A percentile compares a stretch with the other conserved stretches of the same genome.
Evolutionary conservation across 2,329 filamentous ascomycete genomes (phyloP).

Genomic region (Ambrosiella xylebori): DNA sequence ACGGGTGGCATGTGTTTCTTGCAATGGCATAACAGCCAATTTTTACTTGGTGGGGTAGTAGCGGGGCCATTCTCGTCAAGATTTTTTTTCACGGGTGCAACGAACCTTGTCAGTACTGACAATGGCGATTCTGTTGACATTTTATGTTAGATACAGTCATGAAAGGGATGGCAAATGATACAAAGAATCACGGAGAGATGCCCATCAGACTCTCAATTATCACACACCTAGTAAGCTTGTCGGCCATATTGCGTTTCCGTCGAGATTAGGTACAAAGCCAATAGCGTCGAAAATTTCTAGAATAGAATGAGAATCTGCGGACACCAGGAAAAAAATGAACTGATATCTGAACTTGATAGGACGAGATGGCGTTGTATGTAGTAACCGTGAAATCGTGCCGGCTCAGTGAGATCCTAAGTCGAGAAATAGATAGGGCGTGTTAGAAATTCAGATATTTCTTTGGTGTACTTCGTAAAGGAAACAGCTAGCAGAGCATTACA

Average conservation of each 20-base stretch:
- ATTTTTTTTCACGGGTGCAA: constrained; percentile 15
- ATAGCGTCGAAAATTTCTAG: no score
- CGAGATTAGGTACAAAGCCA: not conserved
- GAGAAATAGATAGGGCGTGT: not conserved
- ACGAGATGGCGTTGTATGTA: not conserved
- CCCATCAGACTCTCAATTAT: not conserved
- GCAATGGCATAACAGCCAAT: not conserved
- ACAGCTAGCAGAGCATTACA: not conserved
- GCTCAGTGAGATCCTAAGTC: not conserved
- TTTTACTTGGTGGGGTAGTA: constrained; percentile 21
- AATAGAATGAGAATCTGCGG: not conserved
- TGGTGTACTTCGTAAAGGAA: not conserved
- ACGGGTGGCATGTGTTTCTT: not conserved
- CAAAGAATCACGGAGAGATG: not conserved
- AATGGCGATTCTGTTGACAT: constrained; percentile 71
- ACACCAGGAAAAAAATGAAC: not conserved
- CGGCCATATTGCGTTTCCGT: constrained; percentile 46
- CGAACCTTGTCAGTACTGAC: constrained; percentile 93
- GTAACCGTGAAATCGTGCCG: not conserved
- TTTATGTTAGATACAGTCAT: not conserved
- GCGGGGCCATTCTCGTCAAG: constrained; percentile 16
- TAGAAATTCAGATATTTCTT: not conserved
- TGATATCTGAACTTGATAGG: not conserved
- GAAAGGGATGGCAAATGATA: not conserved
- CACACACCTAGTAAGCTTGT: constrained; percentile 83